phyloP scores from a whole-genome alignment of 768 basidiomycete genomes.

The Neoboletus magnificus region DNA sequence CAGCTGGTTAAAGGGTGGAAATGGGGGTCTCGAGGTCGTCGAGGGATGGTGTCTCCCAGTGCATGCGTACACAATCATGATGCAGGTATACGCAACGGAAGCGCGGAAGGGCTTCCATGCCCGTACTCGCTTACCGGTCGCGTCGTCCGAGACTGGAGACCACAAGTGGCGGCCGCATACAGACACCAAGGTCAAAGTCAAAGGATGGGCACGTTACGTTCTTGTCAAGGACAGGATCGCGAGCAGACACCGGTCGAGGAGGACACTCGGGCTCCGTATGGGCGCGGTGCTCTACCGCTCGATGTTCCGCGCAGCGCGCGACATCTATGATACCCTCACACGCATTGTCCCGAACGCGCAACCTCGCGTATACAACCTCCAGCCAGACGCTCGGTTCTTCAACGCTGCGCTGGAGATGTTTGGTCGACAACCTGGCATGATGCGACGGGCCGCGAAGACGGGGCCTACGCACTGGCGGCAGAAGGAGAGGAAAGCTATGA shows the following conservation, averaged over 20 bases:
- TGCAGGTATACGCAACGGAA: slow-evolving; percentile 55
- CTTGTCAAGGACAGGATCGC: slow-evolving; percentile 20
- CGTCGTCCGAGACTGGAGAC: slow-evolving; percentile 2
- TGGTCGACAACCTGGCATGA: slow-evolving; percentile 21
- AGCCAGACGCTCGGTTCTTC: slow-evolving; percentile 65
- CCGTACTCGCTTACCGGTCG: slow-evolving; percentile 5
- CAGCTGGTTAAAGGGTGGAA: slow-evolving; percentile 42
- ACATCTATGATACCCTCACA: slow-evolving; percentile 24
- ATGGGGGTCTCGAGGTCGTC: slow-evolving; percentile 17
- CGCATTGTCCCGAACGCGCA: slow-evolving; percentile 23
- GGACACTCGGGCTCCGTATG: slow-evolving; percentile 30
- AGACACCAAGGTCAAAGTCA: slow-evolving; percentile 20
- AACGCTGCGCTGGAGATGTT: slow-evolving; percentile 56
- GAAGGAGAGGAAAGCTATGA: slow-evolving; percentile 26
- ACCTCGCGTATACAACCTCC: slow-evolving; percentile 35
- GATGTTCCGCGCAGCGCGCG: slow-evolving; percentile 34
- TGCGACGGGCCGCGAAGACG: slow-evolving; percentile 14
- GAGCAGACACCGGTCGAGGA: slow-evolving; percentile 23
- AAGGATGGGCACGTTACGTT: slow-evolving; percentile 38
- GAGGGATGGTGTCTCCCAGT: slow-evolving; percentile 64
- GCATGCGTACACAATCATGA: slow-evolving; percentile 69
- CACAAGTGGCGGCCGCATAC: slow-evolving; percentile 17
- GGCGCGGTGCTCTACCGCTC: slow-evolving; percentile 33
- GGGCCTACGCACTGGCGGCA: slow-evolving; percentile 30
- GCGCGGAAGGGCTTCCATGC: slow-evolving; percentile 30